Base-by-base conservation (phyloP, 1,284 basidiomycete species). In the Lignosus rhinocerotis region DNA sequence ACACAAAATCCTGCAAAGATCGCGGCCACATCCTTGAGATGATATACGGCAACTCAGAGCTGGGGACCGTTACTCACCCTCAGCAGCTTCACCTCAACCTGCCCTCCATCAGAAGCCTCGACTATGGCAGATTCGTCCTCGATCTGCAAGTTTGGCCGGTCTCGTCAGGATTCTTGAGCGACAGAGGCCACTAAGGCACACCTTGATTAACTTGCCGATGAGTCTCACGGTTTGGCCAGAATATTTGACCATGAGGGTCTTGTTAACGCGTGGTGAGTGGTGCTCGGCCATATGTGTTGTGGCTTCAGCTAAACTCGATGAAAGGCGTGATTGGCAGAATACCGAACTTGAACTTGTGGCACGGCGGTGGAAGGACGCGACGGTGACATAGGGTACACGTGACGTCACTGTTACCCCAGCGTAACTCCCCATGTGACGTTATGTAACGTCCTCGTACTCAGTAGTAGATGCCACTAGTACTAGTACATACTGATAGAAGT, bases 51-150 rank as follows among this genome's bases (percentile, higher is more conserved):
- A n/a, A 6, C 14, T 6, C 25, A 9, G 3, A 1, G 31, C 42
- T 7, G 5, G 14, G 6, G 30, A 1, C 12, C 8, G 2, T 19
- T 25, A 31, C 60, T 38, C 34, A 58, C 68, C 56, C 46, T 55
- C 49, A 62, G 44, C 16, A 70, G 17, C 34, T 58, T 61, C 30
- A 94, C 75, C 12, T 78, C 78, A 14, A 95, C 80, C 69, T 93
- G 79, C 0, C 85, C 88, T 1, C 85, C 86, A 68, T 96, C 93
- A 36, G 80, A 79, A 0, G 91, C 81, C 64, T 88, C 79, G 25
- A 94, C 85, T 9, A 84, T 79, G 2, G 85, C 82, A 1, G 73
- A 72, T 8, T 83, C 82, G n/a, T 78, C 80, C 17, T 80, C 77
- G 55, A 85, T 73, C 86, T 89, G 55, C 9, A 56, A 12, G 34